A percentile compares a stretch with the other conserved stretches of the same genome.
Conservation (phyloP, 1,284 basidiomycete genomes). For the Pascua sp. region DNA sequence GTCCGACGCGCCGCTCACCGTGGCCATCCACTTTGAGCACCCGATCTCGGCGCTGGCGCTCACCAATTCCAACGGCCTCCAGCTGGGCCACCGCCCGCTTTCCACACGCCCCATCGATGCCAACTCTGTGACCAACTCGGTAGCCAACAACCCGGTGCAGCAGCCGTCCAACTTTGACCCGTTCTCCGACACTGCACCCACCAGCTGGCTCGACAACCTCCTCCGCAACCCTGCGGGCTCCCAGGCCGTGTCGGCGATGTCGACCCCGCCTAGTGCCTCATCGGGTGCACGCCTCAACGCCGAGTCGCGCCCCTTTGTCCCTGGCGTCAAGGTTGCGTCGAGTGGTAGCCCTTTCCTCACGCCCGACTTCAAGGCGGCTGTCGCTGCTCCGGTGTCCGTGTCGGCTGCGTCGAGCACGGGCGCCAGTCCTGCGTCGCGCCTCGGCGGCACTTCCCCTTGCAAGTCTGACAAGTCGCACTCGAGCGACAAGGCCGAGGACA, state of each 20-base stretch:
- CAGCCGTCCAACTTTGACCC: slow-evolving; percentile 12
- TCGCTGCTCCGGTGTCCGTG: no score
- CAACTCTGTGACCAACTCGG: neutral
- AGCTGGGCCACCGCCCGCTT: slow-evolving; percentile 23
- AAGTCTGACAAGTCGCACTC: no score
- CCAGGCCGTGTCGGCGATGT: neutral
- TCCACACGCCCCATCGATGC: slow-evolving; percentile 3
- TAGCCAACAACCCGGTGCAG: neutral
- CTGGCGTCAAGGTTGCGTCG: slow-evolving; percentile 3
- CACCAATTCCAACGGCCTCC: slow-evolving; percentile 30
- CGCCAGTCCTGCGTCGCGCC: no score
- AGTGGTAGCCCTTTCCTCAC: neutral
- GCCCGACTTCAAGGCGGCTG: neutral
- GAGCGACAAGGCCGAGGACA: no score
- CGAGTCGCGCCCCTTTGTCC: slow-evolving; percentile 26
- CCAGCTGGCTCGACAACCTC: slow-evolving; percentile 1
- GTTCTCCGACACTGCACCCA: slow-evolving; percentile 4
- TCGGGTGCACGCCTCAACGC: slow-evolving; percentile 18
- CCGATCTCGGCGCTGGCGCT: slow-evolving; percentile 29
- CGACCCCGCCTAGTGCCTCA: neutral
- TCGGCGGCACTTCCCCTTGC: no score
- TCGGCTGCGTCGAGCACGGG: no score
- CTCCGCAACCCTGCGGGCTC: neutral
- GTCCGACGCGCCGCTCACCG: slow-evolving; percentile 21
- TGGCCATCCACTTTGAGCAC: slow-evolving; percentile 37